A percentile compares a stretch with the other conserved stretches of the same genome.
Evolutionary conservation across 2,329 filamentous ascomycete genomes (phyloP).

Genomic region (Lasiodiplodia gonubiensis): DNA sequence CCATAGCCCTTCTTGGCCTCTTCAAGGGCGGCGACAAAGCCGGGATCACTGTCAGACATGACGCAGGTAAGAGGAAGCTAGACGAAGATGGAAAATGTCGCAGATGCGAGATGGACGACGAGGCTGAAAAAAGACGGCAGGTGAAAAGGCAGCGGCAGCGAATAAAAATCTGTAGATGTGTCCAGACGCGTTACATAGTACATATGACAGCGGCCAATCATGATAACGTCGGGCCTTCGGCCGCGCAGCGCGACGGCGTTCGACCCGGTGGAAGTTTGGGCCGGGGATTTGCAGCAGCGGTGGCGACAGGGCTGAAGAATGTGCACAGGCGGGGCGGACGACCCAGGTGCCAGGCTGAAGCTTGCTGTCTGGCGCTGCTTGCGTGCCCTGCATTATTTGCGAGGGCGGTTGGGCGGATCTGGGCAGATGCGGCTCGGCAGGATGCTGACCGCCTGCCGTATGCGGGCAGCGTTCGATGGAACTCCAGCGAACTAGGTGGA

Average conservation of each 20-base stretch:
- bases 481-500: slow-evolving; percentile 24
- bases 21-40: slow-evolving; percentile 63
- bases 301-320: slow-evolving; percentile 12
- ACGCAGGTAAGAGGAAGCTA: slow-evolving; percentile 12
- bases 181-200: slow-evolving; percentile 25
- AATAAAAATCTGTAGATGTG: slow-evolving; percentile 14
- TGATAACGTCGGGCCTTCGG: slow-evolving; percentile 24
- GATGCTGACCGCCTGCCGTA: slow-evolving; percentile 16
- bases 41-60: slow-evolving; percentile 42
- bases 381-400: neutral
- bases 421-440: neutral
- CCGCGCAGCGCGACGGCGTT: neutral
- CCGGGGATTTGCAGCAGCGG: neutral
- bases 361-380: neutral
- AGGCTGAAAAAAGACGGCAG: slow-evolving; percentile 3
- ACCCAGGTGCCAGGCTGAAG: neutral
- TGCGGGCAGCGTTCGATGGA: slow-evolving; percentile 16
- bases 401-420: neutral
- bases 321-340: neutral
- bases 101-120: neutral
- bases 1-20: slow-evolving; percentile 61
- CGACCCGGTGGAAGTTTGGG: neutral
- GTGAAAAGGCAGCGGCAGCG: neutral
- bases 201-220: slow-evolving; percentile 25
- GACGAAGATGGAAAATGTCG: neutral